phyloP scores from a whole-genome alignment of 768 basidiomycete genomes.

The Amanita exitialis region DNA sequence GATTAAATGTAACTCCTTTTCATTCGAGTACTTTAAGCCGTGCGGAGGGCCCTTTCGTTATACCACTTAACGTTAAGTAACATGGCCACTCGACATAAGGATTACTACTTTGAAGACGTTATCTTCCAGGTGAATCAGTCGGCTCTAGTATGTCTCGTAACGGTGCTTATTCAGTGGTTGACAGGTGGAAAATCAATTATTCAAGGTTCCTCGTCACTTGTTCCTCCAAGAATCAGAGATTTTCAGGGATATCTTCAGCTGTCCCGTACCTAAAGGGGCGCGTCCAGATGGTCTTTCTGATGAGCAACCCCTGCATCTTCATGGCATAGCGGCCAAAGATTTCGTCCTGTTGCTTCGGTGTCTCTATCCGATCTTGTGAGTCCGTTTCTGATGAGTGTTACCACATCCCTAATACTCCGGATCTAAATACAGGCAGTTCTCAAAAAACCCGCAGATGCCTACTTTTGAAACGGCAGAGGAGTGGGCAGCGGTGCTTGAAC shows the following conservation, averaged over 20 bases:
- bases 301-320: slow-evolving; percentile 15
- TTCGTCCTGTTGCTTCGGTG: slow-evolving; percentile 16
- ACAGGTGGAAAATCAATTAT: slow-evolving; percentile 18
- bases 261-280: slow-evolving; percentile 10
- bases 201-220: slow-evolving; percentile 17
- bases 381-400: background rate
- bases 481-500: slow-evolving; percentile 22
- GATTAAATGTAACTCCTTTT: too few species aligned
- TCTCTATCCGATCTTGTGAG: slow-evolving; percentile 17
- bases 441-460: background rate
- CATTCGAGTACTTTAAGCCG: background rate
- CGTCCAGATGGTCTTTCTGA: slow-evolving; percentile 14
- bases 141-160: too few species aligned
- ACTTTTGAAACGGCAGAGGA: background rate
- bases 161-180: background rate
- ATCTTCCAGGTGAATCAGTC: background rate
- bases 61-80: background rate
- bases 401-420: background rate
- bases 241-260: slow-evolving; percentile 16
- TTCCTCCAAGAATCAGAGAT: slow-evolving; percentile 17
- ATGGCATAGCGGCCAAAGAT: slow-evolving; percentile 14
- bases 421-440: background rate
- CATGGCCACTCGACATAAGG: slow-evolving; percentile 1
- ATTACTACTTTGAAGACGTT: slow-evolving; percentile 3
- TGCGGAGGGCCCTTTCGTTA: background rate